Conservation (phyloP, 306 rosid genomes). For the Trifolium dubium region DNA sequence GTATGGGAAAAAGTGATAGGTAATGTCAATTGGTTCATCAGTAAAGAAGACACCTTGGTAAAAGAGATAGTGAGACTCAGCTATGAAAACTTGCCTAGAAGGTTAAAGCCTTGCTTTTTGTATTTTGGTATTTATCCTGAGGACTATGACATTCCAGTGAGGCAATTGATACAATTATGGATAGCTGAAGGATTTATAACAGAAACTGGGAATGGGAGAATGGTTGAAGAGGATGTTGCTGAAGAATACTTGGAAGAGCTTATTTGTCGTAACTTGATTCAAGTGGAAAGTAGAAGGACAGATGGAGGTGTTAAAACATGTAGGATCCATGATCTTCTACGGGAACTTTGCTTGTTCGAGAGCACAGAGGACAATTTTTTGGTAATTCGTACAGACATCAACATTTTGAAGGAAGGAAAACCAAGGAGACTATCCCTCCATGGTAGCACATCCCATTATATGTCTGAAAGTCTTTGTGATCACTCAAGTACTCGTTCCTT, state of each 20-base stretch:
- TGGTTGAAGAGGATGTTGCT: background rate
- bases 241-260: slow-evolving; percentile 4
- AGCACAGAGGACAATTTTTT: background rate
- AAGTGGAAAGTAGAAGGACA: background rate
- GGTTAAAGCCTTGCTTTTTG: too few species aligned
- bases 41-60: too few species aligned
- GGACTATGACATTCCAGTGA: background rate
- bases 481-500: background rate
- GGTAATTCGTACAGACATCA: background rate
- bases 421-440: slow-evolving; percentile 1
- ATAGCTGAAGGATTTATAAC: background rate
- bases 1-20: too few species aligned
- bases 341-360: background rate
- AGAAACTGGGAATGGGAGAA: background rate
- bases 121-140: too few species aligned
- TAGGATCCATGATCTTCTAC: background rate
- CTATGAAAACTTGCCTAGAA: too few species aligned
- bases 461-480: background rate
- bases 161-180: background rate
- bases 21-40: too few species aligned
- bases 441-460: background rate
- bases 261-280: background rate
- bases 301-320: slow-evolving; percentile 2
- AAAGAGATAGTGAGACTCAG: too few species aligned
- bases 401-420: background rate